Base-by-base conservation (phyloP, 768 basidiomycete species). In the Trametes maxima region DNA sequence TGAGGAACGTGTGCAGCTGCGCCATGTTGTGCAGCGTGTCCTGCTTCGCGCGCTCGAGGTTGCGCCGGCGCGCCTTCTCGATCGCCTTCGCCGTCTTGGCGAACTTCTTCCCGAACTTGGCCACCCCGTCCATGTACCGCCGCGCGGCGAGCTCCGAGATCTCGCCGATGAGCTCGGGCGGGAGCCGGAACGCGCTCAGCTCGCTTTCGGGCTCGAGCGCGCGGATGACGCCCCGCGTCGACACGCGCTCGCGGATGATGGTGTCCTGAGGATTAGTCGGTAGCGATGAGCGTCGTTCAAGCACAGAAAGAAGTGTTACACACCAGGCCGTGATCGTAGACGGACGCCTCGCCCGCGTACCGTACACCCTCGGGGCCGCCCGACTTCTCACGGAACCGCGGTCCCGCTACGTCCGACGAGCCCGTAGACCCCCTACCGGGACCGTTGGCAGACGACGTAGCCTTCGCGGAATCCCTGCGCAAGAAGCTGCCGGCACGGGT, bases 171-270 rank as follows among this genome's bases (percentile, higher is more conserved):
- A 84, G 76, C 42, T 89, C 85, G 0, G 76, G 69, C 0, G 90
- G 84, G 16, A 95, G 74, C 33, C 78, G 78, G 58, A 95, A 78
- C 4, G 87, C 91, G 14, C 77, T 74, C 0, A 98, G 77, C 50
- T 90, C 85, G 14, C 73, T 69, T 65, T 87, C 84, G 0, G 87
- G 77, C 65, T 98, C 95, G 37, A 99, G 76, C 0, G 90, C 80
- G 17, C 95, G 85, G n/a, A 94, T 78, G n/a, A 87, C 73, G 7
- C 97, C 97, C 11, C 81, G 82, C 0, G 87, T 90, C 1, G 90
- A 88, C 25, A 98, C 86, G 19, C 97, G 83, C 74, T 98, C 96
- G 37, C 96, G 85, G 56, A 98, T 92, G 87, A 98, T 97, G 39
- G 80, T 77, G 52, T 82, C 82, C 60, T 66, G 50, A 72, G 73